Conservation (phyloP, 352 stramenopile species). For the Pythium utonaiense region DNA sequence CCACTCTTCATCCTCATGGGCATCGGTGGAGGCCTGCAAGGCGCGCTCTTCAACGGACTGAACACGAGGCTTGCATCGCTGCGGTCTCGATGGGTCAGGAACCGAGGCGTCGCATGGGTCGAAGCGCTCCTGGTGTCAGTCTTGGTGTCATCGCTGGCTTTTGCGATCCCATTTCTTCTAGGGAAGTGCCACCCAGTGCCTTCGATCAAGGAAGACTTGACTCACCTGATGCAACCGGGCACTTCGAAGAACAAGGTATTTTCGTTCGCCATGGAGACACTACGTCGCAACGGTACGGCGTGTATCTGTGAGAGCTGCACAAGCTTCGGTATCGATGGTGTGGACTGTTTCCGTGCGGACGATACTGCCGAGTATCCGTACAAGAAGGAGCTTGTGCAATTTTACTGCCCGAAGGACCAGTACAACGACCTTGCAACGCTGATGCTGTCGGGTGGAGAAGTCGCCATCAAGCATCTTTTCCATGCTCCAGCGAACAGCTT, state of each 20-base stretch:
- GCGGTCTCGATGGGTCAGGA: constrained; percentile 57
- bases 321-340: constrained; percentile 41
- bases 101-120: constrained; percentile 43
- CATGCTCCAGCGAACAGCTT: constrained; percentile 82
- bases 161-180: constrained; percentile 56
- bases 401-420: constrained; percentile 92
- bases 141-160: constrained; percentile 59
- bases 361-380: constrained; percentile 76
- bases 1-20: constrained; percentile 87
- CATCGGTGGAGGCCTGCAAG: constrained; percentile 76
- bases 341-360: constrained; percentile 61
- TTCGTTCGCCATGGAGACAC: constrained; percentile 65
- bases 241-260: constrained; percentile 50
- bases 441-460: constrained; percentile 93
- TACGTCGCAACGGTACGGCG: constrained; percentile 59
- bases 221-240: constrained; percentile 39
- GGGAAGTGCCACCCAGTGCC: constrained; percentile 66
- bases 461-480: constrained; percentile 94
- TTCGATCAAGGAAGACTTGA: constrained; percentile 48
- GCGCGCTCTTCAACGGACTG: constrained; percentile 76
- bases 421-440: constrained; percentile 98
- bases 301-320: constrained; percentile 72
- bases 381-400: constrained; percentile 89
- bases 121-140: constrained; percentile 59
- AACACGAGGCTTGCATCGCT: constrained; percentile 52